Conservation (phyloP, 257 asterid genomes). For the Solanum clarkiae region DNA sequence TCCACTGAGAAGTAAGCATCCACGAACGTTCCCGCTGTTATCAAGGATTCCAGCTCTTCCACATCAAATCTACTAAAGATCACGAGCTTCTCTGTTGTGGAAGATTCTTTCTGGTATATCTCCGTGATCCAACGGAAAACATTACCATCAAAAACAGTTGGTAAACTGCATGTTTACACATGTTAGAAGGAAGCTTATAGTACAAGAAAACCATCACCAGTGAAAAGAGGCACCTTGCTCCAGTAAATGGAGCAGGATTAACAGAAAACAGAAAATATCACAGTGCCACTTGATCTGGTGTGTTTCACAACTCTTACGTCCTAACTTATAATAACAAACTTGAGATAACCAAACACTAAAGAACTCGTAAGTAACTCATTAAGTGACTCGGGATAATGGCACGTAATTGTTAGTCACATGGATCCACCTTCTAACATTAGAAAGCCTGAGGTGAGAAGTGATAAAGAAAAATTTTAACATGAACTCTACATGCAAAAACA, state of each 20-base stretch:
- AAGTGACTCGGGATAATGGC: neutral
- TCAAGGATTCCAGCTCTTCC: slow-evolving; percentile 36
- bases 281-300: neutral
- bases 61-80: slow-evolving; percentile 41
- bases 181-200: neutral
- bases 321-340: neutral
- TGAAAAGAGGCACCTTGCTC: neutral
- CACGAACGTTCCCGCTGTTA: slow-evolving; percentile 43
- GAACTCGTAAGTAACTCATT: neutral
- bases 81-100: slow-evolving; percentile 35
- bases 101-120: slow-evolving; percentile 51
- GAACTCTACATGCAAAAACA: neutral
- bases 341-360: neutral
- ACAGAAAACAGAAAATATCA: neutral
- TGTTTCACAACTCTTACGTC: neutral
- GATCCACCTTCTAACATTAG: neutral
- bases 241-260: neutral
- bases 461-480: neutral
- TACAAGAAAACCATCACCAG: neutral
- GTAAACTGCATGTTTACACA: slow-evolving; percentile 43
- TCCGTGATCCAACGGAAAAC: slow-evolving; percentile 44
- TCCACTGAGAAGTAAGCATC: slow-evolving; percentile 76
- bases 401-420: neutral
- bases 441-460: neutral
- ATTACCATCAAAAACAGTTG: slow-evolving; percentile 46